Base-by-base conservation (phyloP, 208 protist species). In the Trypanosoma avium region DNA sequence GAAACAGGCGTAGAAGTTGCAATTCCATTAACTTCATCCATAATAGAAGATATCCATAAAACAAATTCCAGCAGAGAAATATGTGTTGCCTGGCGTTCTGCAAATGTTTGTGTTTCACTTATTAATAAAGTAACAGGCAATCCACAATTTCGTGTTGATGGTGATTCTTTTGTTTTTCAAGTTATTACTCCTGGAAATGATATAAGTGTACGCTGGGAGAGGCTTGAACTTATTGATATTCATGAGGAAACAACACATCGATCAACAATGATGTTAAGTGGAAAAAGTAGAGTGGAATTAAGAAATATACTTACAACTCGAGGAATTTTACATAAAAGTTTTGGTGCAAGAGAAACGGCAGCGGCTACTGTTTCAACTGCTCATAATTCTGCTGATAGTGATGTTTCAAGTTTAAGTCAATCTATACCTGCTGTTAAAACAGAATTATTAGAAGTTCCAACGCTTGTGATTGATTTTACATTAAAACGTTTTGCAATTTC, bases 401-500 rank as follows among this genome's bases (percentile, higher is more conserved):
- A 64, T 47, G 17, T 32, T n/a, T 21, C 24, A 4, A 30, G 22
- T 32, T 49, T 36, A 19, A 43, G 32, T 13, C 52, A 21, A 24
- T 57, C 48, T 49, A 7, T 7, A 0, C 42, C 19, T 15, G 42
- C 19, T 33, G 9, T 21, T 4, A 52, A 38, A 26, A 47, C 17
- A 13, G 73, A 78, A 54, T 42, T 83, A 21, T 32, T 92, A 24
- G 70, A 58, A 13, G 61, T 86, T 27, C 66, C 69, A 1, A 82
- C 86, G 52, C 62, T 94, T 27, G 79, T 84, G 3, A 61, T 87
- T 38, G 80, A 89, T 33, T 92, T 96, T 47, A 90, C 87, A 21
- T 70, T 96, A 30, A 67, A 77, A 52, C 85, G 86, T n/a, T 82
- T 96, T 42, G 81, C 87, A 40, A 61, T 96, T 19, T 92, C 87